Evolutionary conservation across 2,329 filamentous ascomycete genomes (phyloP), one percentile per base, ranked within the genome.

Genomic region (Aspergillus fijiensis): DNA sequence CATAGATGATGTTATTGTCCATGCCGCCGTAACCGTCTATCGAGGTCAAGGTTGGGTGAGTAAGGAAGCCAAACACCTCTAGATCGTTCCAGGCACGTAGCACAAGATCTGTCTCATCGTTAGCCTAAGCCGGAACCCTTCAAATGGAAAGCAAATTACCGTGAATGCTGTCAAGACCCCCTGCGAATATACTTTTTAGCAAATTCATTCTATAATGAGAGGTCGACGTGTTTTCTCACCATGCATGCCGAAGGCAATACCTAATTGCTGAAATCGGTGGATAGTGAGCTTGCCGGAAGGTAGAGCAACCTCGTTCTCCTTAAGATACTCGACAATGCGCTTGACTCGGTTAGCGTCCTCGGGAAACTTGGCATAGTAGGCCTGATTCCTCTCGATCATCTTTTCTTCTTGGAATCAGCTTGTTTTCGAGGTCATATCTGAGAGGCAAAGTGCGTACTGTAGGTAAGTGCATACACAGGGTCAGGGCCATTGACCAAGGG

Each of bases 351-450:
- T 81, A 9, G 89, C 76, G 70, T 98, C 94, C 65, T 92, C 89
- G 0, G 93, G 91, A 66, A 88, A 98, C 72, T 97, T 97, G 52
- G 76, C 73, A 72, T 96, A 96, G 75, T 95, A 98, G 10, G 84
- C 86, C 61, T 84, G 73, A 74, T 96, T 97, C 55, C 93, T 85
- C 71, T 89, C 80, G 19, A 81, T 79, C 12, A 92, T 85, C 69
- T 89, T 89, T 61, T 81, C 81, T 80, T 58, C 55, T 53, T 2
- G 3, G 14, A 39, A 35, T 73, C 57, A 74, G 60, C 11, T 42
- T 42, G 19, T 12, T 19, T 23, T 23, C 19, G 0, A 16, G 7
- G 45, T 25, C 4, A 23, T 29, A 51, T 6, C 14, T 35, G 5
- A 16, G 25, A 52, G 16, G 48, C 11, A 9, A 16, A 29, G 23